A percentile compares a stretch with the other conserved stretches of the same genome.
These are phyloP conservation scores for Heracleum sosnowskyi DNA, from an alignment of 129 eudicot species.

Conservation along the genomic window DNA sequence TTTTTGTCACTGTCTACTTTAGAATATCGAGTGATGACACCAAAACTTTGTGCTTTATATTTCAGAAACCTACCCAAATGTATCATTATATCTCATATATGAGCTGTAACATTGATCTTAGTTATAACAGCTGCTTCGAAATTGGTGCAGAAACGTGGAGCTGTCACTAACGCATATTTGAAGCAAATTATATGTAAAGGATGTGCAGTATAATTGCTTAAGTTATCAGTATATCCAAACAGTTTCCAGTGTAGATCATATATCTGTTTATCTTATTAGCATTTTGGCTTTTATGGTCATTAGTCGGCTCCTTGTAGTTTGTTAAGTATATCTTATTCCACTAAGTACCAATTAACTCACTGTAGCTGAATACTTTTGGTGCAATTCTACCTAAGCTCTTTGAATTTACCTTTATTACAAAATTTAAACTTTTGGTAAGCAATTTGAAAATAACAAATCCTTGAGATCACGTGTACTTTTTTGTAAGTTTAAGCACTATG, in stretches of 20 bases:
- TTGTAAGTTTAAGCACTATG: neutral
- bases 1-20: neutral
- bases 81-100: neutral
- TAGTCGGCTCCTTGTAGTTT: neutral
- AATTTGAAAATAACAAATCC: neutral
- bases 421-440: neutral
- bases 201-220: neutral
- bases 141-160: neutral
- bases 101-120: neutral
- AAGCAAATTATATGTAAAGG: neutral
- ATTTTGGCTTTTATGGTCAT: neutral
- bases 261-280: neutral
- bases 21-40: neutral
- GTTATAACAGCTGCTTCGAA: neutral
- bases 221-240: neutral
- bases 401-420: neutral
- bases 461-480: neutral
- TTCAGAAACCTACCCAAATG: neutral
- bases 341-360: neutral
- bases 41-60: neutral
- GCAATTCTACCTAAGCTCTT: neutral
- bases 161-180: neutral
- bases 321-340: neutral
- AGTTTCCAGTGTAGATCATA: neutral
- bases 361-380: neutral